phyloP scores from a whole-genome alignment of 768 basidiomycete genomes.

The Gymnopilus junonius region DNA sequence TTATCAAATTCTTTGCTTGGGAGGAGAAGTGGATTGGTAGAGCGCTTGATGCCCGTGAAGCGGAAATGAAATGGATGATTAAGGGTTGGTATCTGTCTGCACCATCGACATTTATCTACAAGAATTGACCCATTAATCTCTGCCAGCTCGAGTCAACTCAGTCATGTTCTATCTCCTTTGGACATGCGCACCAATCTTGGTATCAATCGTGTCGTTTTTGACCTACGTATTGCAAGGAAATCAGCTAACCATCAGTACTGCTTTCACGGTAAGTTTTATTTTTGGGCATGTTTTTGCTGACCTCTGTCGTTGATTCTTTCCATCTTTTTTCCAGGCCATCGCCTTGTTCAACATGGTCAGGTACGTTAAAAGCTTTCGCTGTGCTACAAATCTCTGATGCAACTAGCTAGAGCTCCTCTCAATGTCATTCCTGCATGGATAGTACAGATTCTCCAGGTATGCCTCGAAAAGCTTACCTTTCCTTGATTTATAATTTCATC shows the following conservation, averaged over 20 bases:
- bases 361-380: constrained; percentile 32
- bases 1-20: constrained; percentile 87
- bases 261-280: constrained; percentile 72
- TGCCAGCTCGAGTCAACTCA: constrained; percentile 68
- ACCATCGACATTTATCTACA: background rate
- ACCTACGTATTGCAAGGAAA: constrained; percentile 74
- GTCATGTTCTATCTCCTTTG: constrained; percentile 75
- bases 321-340: constrained; percentile 53
- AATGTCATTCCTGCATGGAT: constrained; percentile 83
- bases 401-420: constrained; percentile 56
- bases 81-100: constrained; percentile 47
- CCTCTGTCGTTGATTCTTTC: background rate
- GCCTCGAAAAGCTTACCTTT: background rate
- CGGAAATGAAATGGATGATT: constrained; percentile 79
- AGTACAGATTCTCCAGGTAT: constrained; percentile 72
- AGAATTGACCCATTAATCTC: background rate
- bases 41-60: constrained; percentile 62
- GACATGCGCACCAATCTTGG: constrained; percentile 75
- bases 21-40: constrained; percentile 76
- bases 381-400: background rate
- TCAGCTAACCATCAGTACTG: constrained; percentile 75
- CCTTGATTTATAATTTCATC: background rate
- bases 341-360: constrained; percentile 87
- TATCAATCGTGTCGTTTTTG: constrained; percentile 82
- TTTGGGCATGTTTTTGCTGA: background rate